phyloP scores from a whole-genome alignment of 305 asterid species.

The Rubia tinctorum region DNA sequence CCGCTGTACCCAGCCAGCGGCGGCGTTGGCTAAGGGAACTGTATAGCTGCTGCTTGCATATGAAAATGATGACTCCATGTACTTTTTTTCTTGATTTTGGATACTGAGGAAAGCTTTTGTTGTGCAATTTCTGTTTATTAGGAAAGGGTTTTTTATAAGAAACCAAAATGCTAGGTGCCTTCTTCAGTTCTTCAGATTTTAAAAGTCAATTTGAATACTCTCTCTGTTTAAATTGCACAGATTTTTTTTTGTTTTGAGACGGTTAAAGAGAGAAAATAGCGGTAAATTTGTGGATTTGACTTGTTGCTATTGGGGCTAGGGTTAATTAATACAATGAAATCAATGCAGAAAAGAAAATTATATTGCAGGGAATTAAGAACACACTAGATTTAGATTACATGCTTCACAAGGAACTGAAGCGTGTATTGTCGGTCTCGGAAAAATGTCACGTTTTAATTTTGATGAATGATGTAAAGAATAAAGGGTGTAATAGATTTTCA shows the following conservation, averaged over 20 bases:
- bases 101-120: background rate
- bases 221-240: background rate
- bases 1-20: constrained; percentile 40
- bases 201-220: background rate
- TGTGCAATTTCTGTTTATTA: background rate
- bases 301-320: background rate
- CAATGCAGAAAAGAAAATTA: background rate
- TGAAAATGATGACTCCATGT: constrained; percentile 9
- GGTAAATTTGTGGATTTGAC: constrained; percentile 4
- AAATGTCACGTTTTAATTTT: background rate
- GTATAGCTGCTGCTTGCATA: background rate
- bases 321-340: background rate
- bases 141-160: background rate
- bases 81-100: background rate
- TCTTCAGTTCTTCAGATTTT: background rate
- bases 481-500: background rate
- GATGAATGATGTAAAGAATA: too few relatives aligned
- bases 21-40: constrained; percentile 20
- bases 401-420: background rate
- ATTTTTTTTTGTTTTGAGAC: background rate
- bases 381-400: background rate
- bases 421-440: background rate
- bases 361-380: background rate
- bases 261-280: too few relatives aligned
- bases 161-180: background rate